Evolutionary conservation across 1,284 basidiomycete genomes (phyloP).

Genomic region (Agaricales sp.): DNA sequence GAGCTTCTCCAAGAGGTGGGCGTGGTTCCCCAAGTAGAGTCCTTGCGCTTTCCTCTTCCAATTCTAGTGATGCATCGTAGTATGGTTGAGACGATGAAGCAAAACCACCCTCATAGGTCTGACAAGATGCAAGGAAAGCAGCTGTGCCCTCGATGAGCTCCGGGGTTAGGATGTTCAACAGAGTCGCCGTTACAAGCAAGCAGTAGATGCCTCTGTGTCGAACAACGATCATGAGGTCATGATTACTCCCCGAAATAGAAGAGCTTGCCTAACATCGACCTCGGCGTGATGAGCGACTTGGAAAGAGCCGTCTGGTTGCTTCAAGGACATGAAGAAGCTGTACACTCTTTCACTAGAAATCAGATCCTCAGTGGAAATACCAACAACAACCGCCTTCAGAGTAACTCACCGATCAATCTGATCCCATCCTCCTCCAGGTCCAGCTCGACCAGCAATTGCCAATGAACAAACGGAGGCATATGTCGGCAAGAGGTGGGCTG

Average conservation of each 20-base stretch:
- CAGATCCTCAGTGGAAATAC: too few relatives aligned
- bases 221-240: background rate
- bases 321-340: conserved; percentile 86
- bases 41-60: conserved; percentile 17
- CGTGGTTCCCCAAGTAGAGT: conserved; percentile 31
- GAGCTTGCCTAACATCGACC: conserved; percentile 76
- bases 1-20: conserved; percentile 83
- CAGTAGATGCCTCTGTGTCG: conserved; percentile 37
- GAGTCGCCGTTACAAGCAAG: conserved; percentile 30
- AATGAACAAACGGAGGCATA: conserved; percentile 85
- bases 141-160: conserved; percentile 67
- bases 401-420: conserved; percentile 58
- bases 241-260: conserved; percentile 2
- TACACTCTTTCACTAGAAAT: conserved; percentile 66
- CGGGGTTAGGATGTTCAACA: conserved; percentile 72
- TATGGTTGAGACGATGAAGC: conserved; percentile 74
- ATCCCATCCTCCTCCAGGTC: conserved; percentile 75
- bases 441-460: conserved; percentile 72
- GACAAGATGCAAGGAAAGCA: conserved; percentile 69
- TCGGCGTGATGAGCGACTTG: conserved; percentile 83
- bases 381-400: background rate
- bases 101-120: conserved; percentile 98
- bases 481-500: conserved; percentile 82
- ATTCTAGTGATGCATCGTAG: conserved; percentile 18
- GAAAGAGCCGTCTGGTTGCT: conserved; percentile 92